Evolutionary conservation across 1,284 basidiomycete species (phyloP), one percentile per base, ranked within the genome.

Genomic region (Austropuccinia psidii): DNA sequence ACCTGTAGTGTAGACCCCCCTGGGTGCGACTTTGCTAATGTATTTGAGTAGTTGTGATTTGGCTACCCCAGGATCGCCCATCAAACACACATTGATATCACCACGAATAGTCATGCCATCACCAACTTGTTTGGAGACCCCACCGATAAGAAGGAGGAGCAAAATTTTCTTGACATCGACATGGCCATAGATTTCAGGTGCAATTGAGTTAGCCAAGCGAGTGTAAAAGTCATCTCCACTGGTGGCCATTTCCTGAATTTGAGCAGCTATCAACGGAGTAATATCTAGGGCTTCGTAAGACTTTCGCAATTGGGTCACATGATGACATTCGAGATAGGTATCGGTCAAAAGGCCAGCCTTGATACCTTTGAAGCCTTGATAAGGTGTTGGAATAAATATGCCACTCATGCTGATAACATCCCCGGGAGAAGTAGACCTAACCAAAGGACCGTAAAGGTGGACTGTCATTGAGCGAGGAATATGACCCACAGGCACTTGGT

Each of bases 31-130:
- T 81, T 98, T 98, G 66, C 93, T 91, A 78, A 99, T 98, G 79
- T 98, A 98, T 83, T 98, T 98, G 76, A 98, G 85, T 70, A 98
- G 81, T 81, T 98, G 96, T 33, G 93, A 97, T 82, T 99, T 99
- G 78, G 96, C 96, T 75, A 98, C 95, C 88, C 96, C 96, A 62
- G 96, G 96, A 82, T 99, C 96, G 78, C 96, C 96, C 96, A 99
- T 98, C 60, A 99, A 83, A 82, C 96, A 98, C 29, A 99, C 85
- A 79, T 99, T 98, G 82, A 99, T 85, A 81, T 98, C 96, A 31
- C 96, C 96, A 79, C 96, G 87, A 78, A 99, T 98, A 83, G 92
- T 97, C 92, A 99, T 93, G 4, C 96, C 96, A 80, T 99, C 96
- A 7, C 90, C 91, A 80, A 95, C 91, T 21, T 86, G 85, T 83